Base-by-base conservation (phyloP, 371 early-diverging fungal species). In the Chytridium lagenaria region DNA sequence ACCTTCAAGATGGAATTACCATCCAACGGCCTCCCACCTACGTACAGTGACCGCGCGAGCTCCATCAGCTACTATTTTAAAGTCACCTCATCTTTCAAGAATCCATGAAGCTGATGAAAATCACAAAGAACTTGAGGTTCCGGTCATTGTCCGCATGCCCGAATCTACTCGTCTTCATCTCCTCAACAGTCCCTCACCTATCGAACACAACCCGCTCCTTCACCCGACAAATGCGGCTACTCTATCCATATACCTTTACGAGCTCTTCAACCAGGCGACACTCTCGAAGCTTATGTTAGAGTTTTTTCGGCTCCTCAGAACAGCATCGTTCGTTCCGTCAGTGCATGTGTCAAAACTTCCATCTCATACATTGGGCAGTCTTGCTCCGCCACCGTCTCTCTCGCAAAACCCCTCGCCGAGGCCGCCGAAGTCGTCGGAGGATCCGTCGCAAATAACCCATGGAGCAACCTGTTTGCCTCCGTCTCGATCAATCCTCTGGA, bases 91-190 rank as follows among this genome's bases (percentile, higher is more conserved):
- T 64, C 12, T 71, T 59, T 50, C 76, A 76, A 37, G 76, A 76
- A 15, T 40, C 68, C 40, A 66, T 76, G 67, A 70, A 76, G 44
- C 64, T 76, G 31, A 19, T 76, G 50, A 70, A 71, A 55, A 64
- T 61, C 37, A 36, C 57, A 2, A n/a, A 2, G 76, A 76, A 12
- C 10, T 71, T 51, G 67, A 67, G 19, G 38, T 68, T 30, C 71
- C 76, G 7, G 64, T 76, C 55, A 64, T 22, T 3, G 37, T 76
- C 50, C 36, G 22, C 52, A 76, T 76, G 76, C 76, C 76, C 15
- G 64, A 68, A 34, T 10, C 40, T 22, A 70, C 76, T 28, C 69
- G 59, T 28, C 2, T 50, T 16, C 57, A 40, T 28, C 57, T 69
- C 23, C 59, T 69, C 37, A 37, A 55, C 59, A 69, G 15, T 30